Conservation (phyloP, 768 basidiomycete genomes). For the Phanerochaete carnosa region DNA sequence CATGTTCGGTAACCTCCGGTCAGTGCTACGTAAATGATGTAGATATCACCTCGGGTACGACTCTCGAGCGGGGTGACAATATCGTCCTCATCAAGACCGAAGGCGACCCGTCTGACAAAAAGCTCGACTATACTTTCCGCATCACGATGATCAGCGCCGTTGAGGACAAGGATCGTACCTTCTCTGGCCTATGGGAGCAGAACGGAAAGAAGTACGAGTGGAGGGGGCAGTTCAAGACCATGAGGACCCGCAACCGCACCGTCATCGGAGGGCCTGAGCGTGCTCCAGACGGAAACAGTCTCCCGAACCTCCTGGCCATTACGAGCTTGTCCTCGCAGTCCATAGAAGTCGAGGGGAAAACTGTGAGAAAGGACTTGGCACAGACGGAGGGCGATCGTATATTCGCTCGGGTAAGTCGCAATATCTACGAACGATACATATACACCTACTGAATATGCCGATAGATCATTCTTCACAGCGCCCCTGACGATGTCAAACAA, state of each 20-base stretch:
- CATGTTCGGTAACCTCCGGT: background rate
- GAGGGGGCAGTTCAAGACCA: constrained; percentile 56
- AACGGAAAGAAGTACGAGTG: constrained; percentile 51
- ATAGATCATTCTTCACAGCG: background rate
- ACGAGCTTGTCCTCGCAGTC: too few relatives aligned
- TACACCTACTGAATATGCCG: background rate
- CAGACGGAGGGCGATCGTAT: background rate
- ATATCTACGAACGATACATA: background rate
- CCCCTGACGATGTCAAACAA: background rate
- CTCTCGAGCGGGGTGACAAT: constrained; percentile 35
- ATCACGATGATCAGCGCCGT: constrained; percentile 78
- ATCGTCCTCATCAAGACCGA: constrained; percentile 62
- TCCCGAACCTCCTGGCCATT: constrained; percentile 55
- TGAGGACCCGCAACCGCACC: constrained; percentile 45
- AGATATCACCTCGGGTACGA: background rate
- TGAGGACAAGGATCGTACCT: constrained; percentile 64
- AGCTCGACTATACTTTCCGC: constrained; percentile 69
- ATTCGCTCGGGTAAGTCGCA: background rate
- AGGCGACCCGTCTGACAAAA: constrained; percentile 63
- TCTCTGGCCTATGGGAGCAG: constrained; percentile 37
- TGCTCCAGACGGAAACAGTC: constrained; percentile 64
- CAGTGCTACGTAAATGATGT: constrained; percentile 19
- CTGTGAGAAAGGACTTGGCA: background rate
- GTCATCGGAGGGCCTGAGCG: constrained; percentile 66
- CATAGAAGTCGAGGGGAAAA: background rate